These are phyloP conservation scores for Fraxinus anomala DNA, from an alignment of 257 asterid species.

Conservation along the genomic window DNA sequence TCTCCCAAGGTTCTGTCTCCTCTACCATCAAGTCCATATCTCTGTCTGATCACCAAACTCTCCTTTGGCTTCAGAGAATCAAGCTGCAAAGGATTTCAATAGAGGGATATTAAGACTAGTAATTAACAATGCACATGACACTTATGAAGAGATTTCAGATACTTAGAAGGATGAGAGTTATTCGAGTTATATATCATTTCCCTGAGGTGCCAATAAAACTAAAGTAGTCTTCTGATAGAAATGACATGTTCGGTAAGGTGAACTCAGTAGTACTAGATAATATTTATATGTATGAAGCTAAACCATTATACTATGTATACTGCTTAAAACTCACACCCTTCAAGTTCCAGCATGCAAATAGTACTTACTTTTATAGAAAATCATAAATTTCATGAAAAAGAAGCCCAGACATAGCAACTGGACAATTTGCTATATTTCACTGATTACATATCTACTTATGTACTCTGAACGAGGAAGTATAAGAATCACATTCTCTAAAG, in stretches of 20 bases:
- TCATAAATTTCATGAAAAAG: neutral
- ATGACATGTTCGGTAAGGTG: neutral
- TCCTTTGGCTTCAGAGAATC: constrained; percentile 98
- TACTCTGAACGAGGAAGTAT: neutral
- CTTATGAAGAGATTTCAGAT: too few relatives aligned
- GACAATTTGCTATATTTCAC: neutral
- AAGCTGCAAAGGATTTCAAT: constrained; percentile 49
- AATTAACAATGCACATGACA: neutral
- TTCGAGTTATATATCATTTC: neutral
- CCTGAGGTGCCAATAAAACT: neutral
- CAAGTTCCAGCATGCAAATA: neutral
- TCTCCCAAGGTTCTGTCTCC: constrained; percentile 95
- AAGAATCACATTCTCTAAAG: neutral
- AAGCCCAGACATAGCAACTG: neutral
- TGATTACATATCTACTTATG: neutral
- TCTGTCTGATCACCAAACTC: constrained; percentile 89
- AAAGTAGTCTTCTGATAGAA: neutral
- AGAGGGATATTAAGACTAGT: neutral
- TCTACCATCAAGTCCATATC: constrained; percentile 91
- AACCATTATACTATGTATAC: neutral
- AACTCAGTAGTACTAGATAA: neutral
- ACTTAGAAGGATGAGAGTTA: neutral
- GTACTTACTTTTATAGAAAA: neutral
- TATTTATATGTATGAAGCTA: neutral
- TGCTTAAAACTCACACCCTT: neutral